Base-by-base conservation (phyloP, 176 grass and related monocot species). In the Oryza longistaminata region DNA sequence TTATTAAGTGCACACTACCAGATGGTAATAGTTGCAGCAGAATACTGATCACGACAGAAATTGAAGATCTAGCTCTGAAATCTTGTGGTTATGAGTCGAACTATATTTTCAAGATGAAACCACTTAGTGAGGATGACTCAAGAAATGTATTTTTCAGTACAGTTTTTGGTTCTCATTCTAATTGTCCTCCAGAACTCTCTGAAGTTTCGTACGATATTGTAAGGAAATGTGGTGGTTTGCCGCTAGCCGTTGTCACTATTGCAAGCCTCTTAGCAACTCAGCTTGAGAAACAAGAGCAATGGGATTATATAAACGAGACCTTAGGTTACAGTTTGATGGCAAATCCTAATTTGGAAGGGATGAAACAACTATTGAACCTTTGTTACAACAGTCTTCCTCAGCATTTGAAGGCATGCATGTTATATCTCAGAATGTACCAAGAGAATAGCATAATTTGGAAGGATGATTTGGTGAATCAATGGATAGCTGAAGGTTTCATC, bases 401-500 rank as follows among this genome's bases (percentile, higher is more conserved):
- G 9, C n/a, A 74, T 17, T 81, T 87, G 16, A 87, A 87, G 50
- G 21, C 60, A 22, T 87, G 77, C 24, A 29, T 81, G 11, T 52
- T 87, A 27, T 87, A 87, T 53, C 72, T 65, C 13, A 31, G 61
- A 17, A 55, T 87, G 50, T 87, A 87, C 43, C 3, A 87, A 74
- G 77, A 26, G 77, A 61, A 66, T 46, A 26, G 21, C 45, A 68
- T 74, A 33, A 74, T 81, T 68, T 25, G 16, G 85, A 87, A 74
- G 45, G 61, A 58, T 67, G 85, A 87, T 74, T 43, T 87, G 3
- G 43, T 74, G 24, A 58, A 81, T 3, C 69, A 74, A 12, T 87
- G 85, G 85, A 68, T 87, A 24, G 77, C 85, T 55, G 77, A 87
- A 87, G 69, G 61, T 68, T 74, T 87, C n/a, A 81, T 80, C 14